A percentile compares a stretch with the other conserved stretches of the same genome.
phyloP scores from a whole-genome alignment of 2,329 filamentous ascomycete species.

The Ophiostoma perfectum region DNA sequence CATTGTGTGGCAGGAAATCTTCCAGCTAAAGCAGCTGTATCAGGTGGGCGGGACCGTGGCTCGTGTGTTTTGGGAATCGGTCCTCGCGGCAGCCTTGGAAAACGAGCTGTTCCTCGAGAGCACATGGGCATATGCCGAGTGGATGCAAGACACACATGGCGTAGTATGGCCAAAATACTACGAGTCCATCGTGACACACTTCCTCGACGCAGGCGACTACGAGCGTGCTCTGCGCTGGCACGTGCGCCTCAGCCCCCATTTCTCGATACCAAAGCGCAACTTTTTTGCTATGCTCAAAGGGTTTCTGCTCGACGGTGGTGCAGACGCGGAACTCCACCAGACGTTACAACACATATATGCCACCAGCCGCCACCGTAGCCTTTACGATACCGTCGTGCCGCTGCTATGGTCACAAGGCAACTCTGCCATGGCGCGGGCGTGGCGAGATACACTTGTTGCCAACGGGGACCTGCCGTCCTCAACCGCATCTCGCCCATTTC shows the following conservation, averaged over 20 bases:
- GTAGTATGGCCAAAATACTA: conserved; percentile 49
- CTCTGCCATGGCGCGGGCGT: conserved; percentile 41
- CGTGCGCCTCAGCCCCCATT: conserved; percentile 39
- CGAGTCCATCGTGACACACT: conserved; percentile 41
- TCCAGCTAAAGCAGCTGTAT: conserved; percentile 27
- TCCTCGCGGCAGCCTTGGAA: conserved; percentile 34
- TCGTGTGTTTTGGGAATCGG: conserved; percentile 30
- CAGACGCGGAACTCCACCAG: conserved; percentile 35
- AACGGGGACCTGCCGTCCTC: conserved; percentile 40
- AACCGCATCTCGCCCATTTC: conserved; percentile 42
- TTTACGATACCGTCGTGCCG: conserved; percentile 51
- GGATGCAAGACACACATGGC: conserved; percentile 37
- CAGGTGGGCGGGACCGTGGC: conserved; percentile 29
- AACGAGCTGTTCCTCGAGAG: conserved; percentile 35
- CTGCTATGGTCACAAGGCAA: conserved; percentile 45
- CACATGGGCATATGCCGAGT: conserved; percentile 39
- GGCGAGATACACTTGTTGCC: conserved; percentile 42
- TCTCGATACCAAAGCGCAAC: conserved; percentile 38
- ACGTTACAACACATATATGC: conserved; percentile 44
- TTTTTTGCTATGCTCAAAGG: conserved; percentile 40
- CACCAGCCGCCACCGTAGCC: conserved; percentile 37
- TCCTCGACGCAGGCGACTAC: conserved; percentile 38
- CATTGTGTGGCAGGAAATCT: conserved; percentile 31
- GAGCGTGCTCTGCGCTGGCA: conserved; percentile 45
- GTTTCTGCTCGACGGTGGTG: conserved; percentile 36